Conservation (phyloP, 2,329 filamentous ascomycete species). For the Arthrobotrys conoides region DNA sequence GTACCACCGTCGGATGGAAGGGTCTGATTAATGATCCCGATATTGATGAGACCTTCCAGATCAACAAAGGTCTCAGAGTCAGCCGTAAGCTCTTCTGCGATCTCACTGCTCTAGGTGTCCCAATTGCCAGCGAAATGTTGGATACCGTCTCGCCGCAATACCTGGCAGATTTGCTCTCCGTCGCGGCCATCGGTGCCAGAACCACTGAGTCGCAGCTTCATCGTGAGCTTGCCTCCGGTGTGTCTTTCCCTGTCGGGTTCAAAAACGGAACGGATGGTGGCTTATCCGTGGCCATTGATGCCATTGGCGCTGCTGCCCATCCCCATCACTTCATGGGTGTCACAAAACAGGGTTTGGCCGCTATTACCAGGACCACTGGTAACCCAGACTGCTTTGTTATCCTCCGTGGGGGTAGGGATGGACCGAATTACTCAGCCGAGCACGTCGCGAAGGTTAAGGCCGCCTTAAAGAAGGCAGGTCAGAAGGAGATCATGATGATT, state of each 20-base stretch:
- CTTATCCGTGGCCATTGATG: conserved; percentile 90
- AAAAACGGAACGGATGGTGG: conserved; percentile 98
- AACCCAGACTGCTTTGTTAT: conserved; percentile 99
- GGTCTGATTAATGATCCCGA: conserved; percentile 98
- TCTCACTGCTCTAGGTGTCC: conserved; percentile 91
- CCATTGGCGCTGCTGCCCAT: conserved; percentile 90
- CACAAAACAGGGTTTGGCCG: conserved; percentile 94
- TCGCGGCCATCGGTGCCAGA: conserved; percentile 93
- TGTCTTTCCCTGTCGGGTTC: conserved; percentile 98
- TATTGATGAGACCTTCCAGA: conserved; percentile 98
- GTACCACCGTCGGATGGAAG: conserved; percentile 99
- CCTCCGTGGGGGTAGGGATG: conserved; percentile 89
- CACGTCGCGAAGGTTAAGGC: conserved; percentile 88
- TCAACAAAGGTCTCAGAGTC: conserved; percentile 93
- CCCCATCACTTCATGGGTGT: conserved; percentile 98
- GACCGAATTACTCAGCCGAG: conserved; percentile 91
- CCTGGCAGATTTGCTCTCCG: conserved; percentile 89
- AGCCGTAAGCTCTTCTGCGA: conserved; percentile 94
- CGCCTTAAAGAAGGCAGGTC: conserved; percentile 80
- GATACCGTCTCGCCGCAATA: conserved; percentile 99
- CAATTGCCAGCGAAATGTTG: conserved; percentile 96
- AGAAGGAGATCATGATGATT: conserved; percentile 88
- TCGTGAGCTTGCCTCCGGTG: conserved; percentile 90
- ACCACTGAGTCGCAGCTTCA: conserved; percentile 97
- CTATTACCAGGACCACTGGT: conserved; percentile 92